Evolutionary conservation across 2,329 filamentous ascomycete species (phyloP).

Genomic region (Aspergillus calidoustus): DNA sequence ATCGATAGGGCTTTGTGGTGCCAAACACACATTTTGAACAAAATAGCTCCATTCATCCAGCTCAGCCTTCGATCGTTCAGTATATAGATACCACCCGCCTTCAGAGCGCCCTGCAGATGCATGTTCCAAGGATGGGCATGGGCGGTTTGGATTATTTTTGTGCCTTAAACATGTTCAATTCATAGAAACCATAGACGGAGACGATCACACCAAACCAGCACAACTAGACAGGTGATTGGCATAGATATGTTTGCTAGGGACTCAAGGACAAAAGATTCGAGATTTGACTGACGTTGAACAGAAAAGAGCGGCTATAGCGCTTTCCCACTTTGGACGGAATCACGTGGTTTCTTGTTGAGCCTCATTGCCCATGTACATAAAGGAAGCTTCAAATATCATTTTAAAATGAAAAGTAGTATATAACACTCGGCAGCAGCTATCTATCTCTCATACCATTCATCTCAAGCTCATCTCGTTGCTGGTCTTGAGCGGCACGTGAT

Average conservation of each 20-base stretch:
- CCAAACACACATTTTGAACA: constrained; percentile 25
- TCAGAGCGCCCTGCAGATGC: not conserved
- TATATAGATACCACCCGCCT: not conserved
- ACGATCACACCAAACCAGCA: too few relatives aligned
- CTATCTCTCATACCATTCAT: not conserved
- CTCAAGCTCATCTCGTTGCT: not conserved
- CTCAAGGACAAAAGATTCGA: too few relatives aligned
- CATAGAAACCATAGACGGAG: too few relatives aligned
- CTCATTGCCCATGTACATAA: too few relatives aligned
- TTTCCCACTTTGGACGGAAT: too few relatives aligned
- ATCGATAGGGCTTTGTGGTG: constrained; percentile 21
- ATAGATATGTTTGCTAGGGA: too few relatives aligned
- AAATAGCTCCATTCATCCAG: not conserved
- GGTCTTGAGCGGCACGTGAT: not conserved
- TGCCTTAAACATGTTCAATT: too few relatives aligned
- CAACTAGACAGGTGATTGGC: too few relatives aligned
- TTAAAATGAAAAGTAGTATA: not conserved
- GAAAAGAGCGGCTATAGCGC: too few relatives aligned
- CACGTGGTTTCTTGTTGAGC: too few relatives aligned
- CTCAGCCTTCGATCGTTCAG: not conserved
- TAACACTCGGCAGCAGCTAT: not conserved
- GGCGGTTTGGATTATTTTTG: too few relatives aligned
- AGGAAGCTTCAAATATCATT: not conserved
- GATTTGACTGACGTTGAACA: too few relatives aligned
- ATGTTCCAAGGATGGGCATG: not conserved